These are phyloP conservation scores for Tylopilus sp. DNA, from an alignment of 1,284 basidiomycete species.

Conservation along the genomic window DNA sequence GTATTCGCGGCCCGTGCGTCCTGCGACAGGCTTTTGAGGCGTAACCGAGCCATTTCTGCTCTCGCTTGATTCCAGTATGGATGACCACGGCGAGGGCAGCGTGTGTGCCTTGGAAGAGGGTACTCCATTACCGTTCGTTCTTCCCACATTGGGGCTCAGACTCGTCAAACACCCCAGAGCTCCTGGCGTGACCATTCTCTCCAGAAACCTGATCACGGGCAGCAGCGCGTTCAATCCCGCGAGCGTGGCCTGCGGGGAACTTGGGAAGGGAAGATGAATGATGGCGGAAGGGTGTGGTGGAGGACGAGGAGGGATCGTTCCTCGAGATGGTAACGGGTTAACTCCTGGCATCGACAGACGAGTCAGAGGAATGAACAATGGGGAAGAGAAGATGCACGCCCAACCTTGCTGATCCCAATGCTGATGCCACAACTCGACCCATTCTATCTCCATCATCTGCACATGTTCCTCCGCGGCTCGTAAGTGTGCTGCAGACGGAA, in stretches of 20 bases:
- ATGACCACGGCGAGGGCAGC: constrained; percentile 22
- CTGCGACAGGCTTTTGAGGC: constrained; percentile 3
- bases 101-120: constrained; percentile 10
- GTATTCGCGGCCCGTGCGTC: constrained; percentile 16
- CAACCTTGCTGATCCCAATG: constrained; percentile 26
- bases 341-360: neutral
- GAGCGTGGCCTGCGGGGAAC: constrained; percentile 51
- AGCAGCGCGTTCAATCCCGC: constrained; percentile 49
- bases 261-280: constrained; percentile 71
- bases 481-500: constrained; percentile 58
- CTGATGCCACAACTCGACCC: constrained; percentile 42
- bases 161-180: constrained; percentile 24
- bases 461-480: constrained; percentile 70
- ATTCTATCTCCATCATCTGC: constrained; percentile 57
- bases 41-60: constrained; percentile 19
- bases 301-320: constrained; percentile 50
- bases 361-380: neutral
- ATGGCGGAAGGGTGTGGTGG: constrained; percentile 67
- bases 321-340: neutral
- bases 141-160: neutral
- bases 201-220: constrained; percentile 58
- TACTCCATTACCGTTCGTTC: constrained; percentile 3
- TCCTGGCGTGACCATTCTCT: constrained; percentile 53
- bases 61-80: constrained; percentile 22
- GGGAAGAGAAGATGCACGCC: neutral